These are phyloP conservation scores for Penicillium odoratum DNA, from an alignment of 495 filamentous ascomycete genomes.

Conservation along the genomic window DNA sequence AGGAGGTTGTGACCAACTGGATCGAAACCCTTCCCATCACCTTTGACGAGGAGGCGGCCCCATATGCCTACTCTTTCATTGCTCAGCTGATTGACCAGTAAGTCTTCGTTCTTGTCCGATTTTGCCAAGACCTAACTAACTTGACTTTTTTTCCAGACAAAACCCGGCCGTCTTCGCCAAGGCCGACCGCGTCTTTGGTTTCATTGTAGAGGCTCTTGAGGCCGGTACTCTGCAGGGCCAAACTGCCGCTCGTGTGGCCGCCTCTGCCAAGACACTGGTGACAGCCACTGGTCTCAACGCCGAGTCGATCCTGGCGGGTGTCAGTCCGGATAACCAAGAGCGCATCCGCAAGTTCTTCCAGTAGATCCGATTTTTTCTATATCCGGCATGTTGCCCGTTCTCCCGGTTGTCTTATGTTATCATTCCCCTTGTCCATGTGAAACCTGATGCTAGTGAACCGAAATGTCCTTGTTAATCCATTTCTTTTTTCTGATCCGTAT, in stretches of 20 bases:
- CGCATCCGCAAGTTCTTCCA: slow-evolving; percentile 71
- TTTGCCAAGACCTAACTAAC: background rate
- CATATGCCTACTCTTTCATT: slow-evolving; percentile 92
- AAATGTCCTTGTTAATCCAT: slow-evolving; percentile 24
- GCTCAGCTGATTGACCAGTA: slow-evolving; percentile 92
- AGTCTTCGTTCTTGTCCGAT: slow-evolving; percentile 39
- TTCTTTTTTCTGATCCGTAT: slow-evolving; percentile 5
- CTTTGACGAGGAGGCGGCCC: slow-evolving; percentile 96
- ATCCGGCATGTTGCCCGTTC: slow-evolving; percentile 19
- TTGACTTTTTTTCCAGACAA: slow-evolving; percentile 57
- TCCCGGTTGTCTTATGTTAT: slow-evolving; percentile 21
- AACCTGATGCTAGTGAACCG: slow-evolving; percentile 28
- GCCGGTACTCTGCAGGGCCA: slow-evolving; percentile 86
- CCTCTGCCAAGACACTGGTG: slow-evolving; percentile 71
- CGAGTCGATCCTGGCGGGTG: slow-evolving; percentile 64
- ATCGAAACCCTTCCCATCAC: slow-evolving; percentile 85
- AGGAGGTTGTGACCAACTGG: slow-evolving; percentile 77
- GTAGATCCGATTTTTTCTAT: slow-evolving; percentile 37
- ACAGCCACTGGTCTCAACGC: slow-evolving; percentile 67
- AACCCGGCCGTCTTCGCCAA: slow-evolving; percentile 78
- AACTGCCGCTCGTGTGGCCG: slow-evolving; percentile 69
- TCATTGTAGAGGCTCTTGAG: slow-evolving; percentile 83
- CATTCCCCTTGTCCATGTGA: slow-evolving; percentile 29
- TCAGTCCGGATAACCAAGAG: slow-evolving; percentile 74
- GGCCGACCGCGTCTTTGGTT: slow-evolving; percentile 75